Evolutionary conservation across 2,329 filamentous ascomycete species (phyloP), one percentile per base, ranked within the genome.

Genomic region (Neonectria sp.): DNA sequence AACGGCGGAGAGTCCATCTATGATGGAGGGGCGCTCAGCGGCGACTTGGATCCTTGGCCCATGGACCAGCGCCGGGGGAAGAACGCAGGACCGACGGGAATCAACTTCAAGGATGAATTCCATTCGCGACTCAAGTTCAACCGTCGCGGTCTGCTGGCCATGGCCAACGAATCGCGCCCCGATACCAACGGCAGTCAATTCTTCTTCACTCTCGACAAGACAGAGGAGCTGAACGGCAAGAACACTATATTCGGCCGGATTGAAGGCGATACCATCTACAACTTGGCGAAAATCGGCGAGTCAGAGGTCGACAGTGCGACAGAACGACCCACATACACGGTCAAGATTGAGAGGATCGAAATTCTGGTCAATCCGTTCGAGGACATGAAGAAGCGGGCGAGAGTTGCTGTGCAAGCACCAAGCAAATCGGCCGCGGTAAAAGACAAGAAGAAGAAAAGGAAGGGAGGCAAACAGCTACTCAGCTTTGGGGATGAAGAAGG

Each of bases 171-270:
- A 68, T 92, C 95, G 52, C 84, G 83, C 58, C 88, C 88, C 33
- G 87, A 95, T 76, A 93, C 93, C 61, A 98, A 98, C 82, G 93
- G 94, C 37, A 97, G 94, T 80, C 96, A 99, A 81, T 98, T 98
- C 86, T 99, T 99, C 84, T 91, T 99, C 68, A 98, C 96, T 0
- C 83, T 99, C 60, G 95, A 90, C 70, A 95, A 92, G 77, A 86
- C 95, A 27, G 91, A 94, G 29, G 95, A 98, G 84, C 80, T 99
- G 76, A 94, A 92, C 73, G 93, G 92, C 58, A 94, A 93, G 82
- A 98, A 98, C 80, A 98, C 96, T 0, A 84, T 98, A 79, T 98
- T 99, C 84, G 96, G 96, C 21, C 88, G 96, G 63, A 89, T 99
- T 51, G 94, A 93, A 40, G 96, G 95, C 31, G 94, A 98, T 71